Evolutionary conservation across 257 asterid genomes (phyloP).

Genomic region (Agastache rugosa): DNA sequence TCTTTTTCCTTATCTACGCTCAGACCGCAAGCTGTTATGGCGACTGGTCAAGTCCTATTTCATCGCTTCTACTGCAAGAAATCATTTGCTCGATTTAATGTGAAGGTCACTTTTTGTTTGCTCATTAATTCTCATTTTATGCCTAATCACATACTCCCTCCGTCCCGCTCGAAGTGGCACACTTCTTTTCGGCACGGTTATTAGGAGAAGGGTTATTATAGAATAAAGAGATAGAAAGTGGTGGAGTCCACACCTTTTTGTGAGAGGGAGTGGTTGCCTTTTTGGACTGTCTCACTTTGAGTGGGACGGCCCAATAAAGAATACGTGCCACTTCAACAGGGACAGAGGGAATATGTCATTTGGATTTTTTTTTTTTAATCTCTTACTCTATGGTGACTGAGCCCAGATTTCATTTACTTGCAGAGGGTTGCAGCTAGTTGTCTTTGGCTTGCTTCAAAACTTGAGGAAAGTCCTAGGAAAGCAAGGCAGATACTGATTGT

Average conservation of each 20-base stretch:
- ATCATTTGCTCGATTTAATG: slow-evolving; percentile 86
- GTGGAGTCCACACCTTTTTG: no score
- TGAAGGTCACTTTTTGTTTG: slow-evolving; percentile 60
- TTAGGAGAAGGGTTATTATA: no score
- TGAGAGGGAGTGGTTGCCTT: no score
- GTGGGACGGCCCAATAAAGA: no score
- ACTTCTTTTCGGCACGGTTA: no score
- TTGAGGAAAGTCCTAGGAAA: slow-evolving; percentile 92
- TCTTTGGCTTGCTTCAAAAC: slow-evolving; percentile 99
- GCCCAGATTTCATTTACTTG: slow-evolving; percentile 26
- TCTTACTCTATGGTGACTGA: slow-evolving; percentile 32
- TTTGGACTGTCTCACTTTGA: no score
- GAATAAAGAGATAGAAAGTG: no score
- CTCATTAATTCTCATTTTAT: background rate
- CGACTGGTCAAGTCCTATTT: slow-evolving; percentile 93
- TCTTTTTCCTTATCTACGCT: slow-evolving; percentile 62
- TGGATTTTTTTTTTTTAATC: background rate
- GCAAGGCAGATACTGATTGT: slow-evolving; percentile 88
- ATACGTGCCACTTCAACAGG: no score
- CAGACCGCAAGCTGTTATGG: slow-evolving; percentile 99
- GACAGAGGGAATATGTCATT: no score
- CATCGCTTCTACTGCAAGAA: slow-evolving; percentile 97
- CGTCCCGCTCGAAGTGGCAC: no score
- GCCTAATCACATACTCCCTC: background rate
- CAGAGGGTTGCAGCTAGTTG: slow-evolving; percentile 99